A percentile compares a stretch with the other conserved stretches of the same genome.
Conservation (phyloP, 768 basidiomycete genomes). For the Lentinula guzmanii region DNA sequence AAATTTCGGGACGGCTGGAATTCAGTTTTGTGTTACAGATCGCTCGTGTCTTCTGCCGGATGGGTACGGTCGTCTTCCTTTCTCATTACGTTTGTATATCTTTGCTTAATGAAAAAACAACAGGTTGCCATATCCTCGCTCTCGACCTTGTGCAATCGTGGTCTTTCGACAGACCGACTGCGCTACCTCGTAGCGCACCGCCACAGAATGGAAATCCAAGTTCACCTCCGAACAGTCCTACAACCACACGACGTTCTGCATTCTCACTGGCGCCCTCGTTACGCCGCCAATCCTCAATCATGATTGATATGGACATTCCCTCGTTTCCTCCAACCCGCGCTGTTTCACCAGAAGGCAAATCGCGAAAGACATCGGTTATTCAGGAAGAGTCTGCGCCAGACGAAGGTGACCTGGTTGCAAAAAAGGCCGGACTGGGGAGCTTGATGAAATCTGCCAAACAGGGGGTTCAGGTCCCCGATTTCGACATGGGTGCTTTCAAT, state of each 20-base stretch:
- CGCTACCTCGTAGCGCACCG: background rate
- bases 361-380: conserved; percentile 12
- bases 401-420: conserved; percentile 53
- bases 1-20: conserved; percentile 82
- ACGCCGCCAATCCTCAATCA: conserved; percentile 64
- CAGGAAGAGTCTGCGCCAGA: conserved; percentile 28
- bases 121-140: conserved; percentile 91
- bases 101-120: conserved; percentile 2
- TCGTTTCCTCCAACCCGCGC: conserved; percentile 53
- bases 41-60: conserved; percentile 86
- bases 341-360: conserved; percentile 36
- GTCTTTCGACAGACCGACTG: conserved; percentile 81
- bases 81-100: background rate
- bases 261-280: conserved; percentile 47
- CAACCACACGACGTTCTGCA: conserved; percentile 34
- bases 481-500: conserved; percentile 74
- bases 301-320: conserved; percentile 85
- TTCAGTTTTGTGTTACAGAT: conserved; percentile 96
- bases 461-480: conserved; percentile 80
- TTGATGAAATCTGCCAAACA: conserved; percentile 90
- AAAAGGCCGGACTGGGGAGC: conserved; percentile 72
- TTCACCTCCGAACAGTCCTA: conserved; percentile 35
- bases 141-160: conserved; percentile 85
- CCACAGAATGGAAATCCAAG: background rate
- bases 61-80: conserved; percentile 58